Conservation (phyloP, 2,329 filamentous ascomycete species). For the Ceratocystis colombiana region DNA sequence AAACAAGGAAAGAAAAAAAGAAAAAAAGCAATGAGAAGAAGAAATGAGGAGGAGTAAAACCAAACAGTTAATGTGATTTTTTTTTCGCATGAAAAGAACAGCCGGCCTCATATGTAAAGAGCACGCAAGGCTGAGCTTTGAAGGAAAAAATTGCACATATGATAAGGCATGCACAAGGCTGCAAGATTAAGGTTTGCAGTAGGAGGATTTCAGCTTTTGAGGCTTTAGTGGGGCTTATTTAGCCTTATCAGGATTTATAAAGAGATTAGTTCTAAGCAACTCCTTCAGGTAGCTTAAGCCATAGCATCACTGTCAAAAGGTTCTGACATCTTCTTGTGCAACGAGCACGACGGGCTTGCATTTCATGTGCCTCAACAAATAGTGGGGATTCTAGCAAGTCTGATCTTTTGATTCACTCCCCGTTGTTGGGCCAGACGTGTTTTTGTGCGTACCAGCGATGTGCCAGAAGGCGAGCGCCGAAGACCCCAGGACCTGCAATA, state of each 20-base stretch:
- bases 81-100: background rate
- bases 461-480: slow-evolving; percentile 10
- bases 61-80: too few species aligned
- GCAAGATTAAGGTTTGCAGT: slow-evolving; percentile 5
- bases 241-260: background rate
- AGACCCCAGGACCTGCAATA: background rate
- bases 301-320: background rate
- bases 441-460: background rate
- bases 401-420: background rate
- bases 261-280: too few species aligned
- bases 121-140: background rate
- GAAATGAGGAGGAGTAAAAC: background rate
- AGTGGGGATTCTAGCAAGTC: background rate
- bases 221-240: background rate
- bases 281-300: too few species aligned
- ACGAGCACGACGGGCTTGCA: background rate
- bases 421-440: background rate
- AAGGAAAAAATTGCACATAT: too few species aligned
- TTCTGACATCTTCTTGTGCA: slow-evolving; percentile 9
- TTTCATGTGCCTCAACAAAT: background rate
- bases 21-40: background rate
- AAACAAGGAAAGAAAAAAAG: too few species aligned
- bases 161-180: slow-evolving; percentile 5
- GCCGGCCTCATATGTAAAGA: background rate
- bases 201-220: slow-evolving; percentile 6